Evolutionary conservation across 225 moss, liverwort and hornwort genomes (phyloP), one percentile per base, ranked within the genome.

Genomic region (Takakia lepidozioides): DNA sequence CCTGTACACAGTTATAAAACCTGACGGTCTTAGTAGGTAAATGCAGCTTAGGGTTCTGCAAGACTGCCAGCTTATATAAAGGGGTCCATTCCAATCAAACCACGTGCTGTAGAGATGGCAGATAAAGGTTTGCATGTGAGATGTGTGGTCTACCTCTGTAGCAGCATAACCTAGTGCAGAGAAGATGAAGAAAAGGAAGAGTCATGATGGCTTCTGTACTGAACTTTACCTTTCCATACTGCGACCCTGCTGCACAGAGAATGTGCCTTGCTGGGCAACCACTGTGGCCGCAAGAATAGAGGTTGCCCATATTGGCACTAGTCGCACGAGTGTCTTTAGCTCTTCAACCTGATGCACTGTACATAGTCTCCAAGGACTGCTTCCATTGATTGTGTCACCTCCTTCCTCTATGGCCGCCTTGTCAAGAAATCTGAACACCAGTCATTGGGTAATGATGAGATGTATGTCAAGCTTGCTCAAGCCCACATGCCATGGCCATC

Each of bases 161-260:
- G n/a, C n/a, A n/a, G n/a, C n/a, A n/a, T n/a, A n/a, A n/a, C n/a
- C n/a, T n/a, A n/a, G n/a, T n/a, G n/a, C n/a, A n/a, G n/a, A n/a
- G n/a, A n/a, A n/a, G n/a, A n/a, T n/a, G n/a, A n/a, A n/a, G n/a
- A n/a, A n/a, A n/a, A n/a, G n/a, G n/a, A n/a, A n/a, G n/a, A n/a
- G n/a, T n/a, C n/a, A n/a, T n/a, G n/a, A n/a, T n/a, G n/a, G n/a
- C n/a, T n/a, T n/a, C n/a, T n/a, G n/a, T n/a, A n/a, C n/a, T n/a
- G n/a, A n/a, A n/a, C n/a, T n/a, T n/a, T 24, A 69, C 69, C 69
- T 69, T 9, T 70, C 38, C 72, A 73, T 66, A 48, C 38, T 67
- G 57, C 54, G 61, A 29, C 62, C 67, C 58, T 73, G 72, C 53
- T 67, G 72, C 48, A 66, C 66, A 8, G 67, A 66, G 67, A 73